Evolutionary conservation across 371 early-diverging fungal species (phyloP), one percentile per base, ranked within the genome.

Genomic region (Circinella umbellata): DNA sequence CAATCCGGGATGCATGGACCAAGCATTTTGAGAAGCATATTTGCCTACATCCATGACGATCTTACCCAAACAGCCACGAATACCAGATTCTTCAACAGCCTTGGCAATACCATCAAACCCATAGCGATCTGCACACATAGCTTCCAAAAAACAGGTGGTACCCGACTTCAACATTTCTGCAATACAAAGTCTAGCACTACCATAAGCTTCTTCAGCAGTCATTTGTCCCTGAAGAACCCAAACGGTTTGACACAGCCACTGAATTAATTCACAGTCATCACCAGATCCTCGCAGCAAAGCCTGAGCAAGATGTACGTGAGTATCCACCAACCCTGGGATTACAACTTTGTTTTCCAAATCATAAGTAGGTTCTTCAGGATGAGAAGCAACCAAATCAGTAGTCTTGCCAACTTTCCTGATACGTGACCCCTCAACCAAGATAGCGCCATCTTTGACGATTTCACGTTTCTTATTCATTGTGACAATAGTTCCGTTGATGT

Each of bases 31-130:
- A 11, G 71, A 67, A 36, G 74, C 74, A 59, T 74, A 74, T 14
- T 67, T 74, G 71, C 74, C 74, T 18, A 75, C 67, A n/a, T 75
- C 72, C 75, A 75, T 71, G 47, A 71, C 71, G 20, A 71, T 75
- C 35, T 71, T 75, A 49, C 72, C 71, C 47, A 72, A 17, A 36
- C 72, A 71, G 54, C 66, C 75, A 39, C 71, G 68, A 39, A 75
- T 75, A 67, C 75, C 71, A 54, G 72, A 71, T 57, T 71, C 71
- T 53, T 71, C 69, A 27, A 74, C 74, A 4, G 74, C 74, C 36
- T 68, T 60, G 27, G 74, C 74, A 67, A 74, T 64, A 17, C 74
- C 70, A 64, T 70, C 68, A 38, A 74, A 74, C 27, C 70, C 70
- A 49, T 74, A 74, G 5, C 74, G 67, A 49, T 74, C 74, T n/a